These are phyloP conservation scores for Pleurotus ostreatus DNA, from an alignment of 768 basidiomycete genomes.

Conservation along the genomic window DNA sequence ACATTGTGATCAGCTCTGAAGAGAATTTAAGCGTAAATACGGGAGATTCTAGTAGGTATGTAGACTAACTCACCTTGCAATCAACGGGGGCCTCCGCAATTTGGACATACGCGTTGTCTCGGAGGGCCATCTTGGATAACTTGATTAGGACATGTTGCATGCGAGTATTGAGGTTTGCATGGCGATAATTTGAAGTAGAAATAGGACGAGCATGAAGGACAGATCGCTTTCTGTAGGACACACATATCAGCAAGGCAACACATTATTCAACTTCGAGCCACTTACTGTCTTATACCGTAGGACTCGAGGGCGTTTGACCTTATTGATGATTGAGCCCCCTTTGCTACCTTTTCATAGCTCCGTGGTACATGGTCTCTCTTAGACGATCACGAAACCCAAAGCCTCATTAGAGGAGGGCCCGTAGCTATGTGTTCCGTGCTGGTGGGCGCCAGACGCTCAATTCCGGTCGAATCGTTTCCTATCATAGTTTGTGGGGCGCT, in stretches of 20 bases:
- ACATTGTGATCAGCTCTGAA: too few relatives aligned
- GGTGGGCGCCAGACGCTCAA: too few relatives aligned
- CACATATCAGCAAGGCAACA: neutral
- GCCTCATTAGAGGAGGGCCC: neutral
- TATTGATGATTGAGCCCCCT: conserved; percentile 1
- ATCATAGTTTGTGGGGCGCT: too few relatives aligned
- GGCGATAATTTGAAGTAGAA: conserved; percentile 2
- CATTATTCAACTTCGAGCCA: neutral
- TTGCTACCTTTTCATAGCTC: neutral
- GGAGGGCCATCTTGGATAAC: conserved; percentile 1
- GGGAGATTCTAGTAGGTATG: neutral
- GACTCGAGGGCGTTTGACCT: neutral
- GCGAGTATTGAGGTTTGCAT: conserved; percentile 4
- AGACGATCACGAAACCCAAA: neutral
- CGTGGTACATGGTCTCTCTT: too few relatives aligned
- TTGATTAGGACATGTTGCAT: conserved; percentile 1
- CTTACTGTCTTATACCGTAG: neutral
- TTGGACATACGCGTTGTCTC: conserved; percentile 3
- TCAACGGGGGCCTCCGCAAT: conserved; percentile 5
- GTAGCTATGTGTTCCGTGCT: neutral
- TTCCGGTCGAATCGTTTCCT: too few relatives aligned
- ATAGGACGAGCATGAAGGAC: neutral
- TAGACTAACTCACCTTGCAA: neutral
- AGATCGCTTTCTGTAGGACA: conserved; percentile 3
- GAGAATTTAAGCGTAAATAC: too few relatives aligned